Evolutionary conservation across 805 yeast species (phyloP).

Genomic region (Pichia scutulata): DNA sequence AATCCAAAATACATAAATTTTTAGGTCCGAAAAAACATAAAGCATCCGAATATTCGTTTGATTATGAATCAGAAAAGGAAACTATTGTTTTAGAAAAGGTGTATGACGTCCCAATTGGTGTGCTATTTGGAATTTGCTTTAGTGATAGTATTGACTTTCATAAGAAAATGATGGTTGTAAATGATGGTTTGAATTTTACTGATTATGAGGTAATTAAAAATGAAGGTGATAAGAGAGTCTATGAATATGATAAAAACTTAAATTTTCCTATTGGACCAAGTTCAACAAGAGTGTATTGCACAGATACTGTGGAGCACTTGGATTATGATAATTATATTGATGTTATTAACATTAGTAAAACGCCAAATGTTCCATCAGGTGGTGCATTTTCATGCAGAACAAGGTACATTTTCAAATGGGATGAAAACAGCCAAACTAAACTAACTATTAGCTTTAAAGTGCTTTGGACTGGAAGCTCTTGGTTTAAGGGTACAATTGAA

Average conservation of each 20-base stretch:
- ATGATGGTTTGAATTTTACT: conserved; percentile 41
- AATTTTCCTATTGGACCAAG: conserved; percentile 87
- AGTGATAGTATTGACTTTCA: conserved; percentile 47
- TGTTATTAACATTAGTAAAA: conserved; percentile 54
- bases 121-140: conserved; percentile 60
- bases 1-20: not conserved
- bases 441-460: conserved; percentile 64
- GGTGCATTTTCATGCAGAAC: conserved; percentile 69
- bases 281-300: conserved; percentile 61
- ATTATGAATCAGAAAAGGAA: conserved; percentile 41
- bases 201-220: conserved; percentile 33
- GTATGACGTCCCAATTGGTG: conserved; percentile 69
- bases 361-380: conserved; percentile 97
- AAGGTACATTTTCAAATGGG: conserved; percentile 72
- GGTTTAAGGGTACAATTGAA: conserved; percentile 88
- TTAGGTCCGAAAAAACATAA: conserved; percentile 58
- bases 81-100: conserved; percentile 41
- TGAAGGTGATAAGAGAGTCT: conserved; percentile 37
- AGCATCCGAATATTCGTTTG: conserved; percentile 44
- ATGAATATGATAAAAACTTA: conserved; percentile 65
- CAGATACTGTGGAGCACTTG: conserved; percentile 49
- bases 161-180: conserved; percentile 31
- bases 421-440: conserved; percentile 47
- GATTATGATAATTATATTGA: conserved; percentile 50
- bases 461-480: conserved; percentile 85